Conservation (phyloP, 2,329 filamentous ascomycete genomes). For the Fusarium sp. region DNA sequence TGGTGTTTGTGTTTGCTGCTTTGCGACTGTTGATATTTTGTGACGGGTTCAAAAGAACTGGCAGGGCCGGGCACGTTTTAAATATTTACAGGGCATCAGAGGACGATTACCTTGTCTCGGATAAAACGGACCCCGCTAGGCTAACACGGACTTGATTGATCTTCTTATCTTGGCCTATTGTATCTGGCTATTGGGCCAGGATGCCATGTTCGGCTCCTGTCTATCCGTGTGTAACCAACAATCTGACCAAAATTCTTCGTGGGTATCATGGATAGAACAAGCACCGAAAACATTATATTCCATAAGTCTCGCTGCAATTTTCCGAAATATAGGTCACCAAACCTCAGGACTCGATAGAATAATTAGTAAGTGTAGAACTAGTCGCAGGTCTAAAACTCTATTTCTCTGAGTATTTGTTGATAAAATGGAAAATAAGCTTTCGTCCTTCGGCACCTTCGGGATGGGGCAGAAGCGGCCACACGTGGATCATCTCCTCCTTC, state of each 20-base stretch:
- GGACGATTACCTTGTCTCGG: not conserved
- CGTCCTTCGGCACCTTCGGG: slow-evolving; percentile 9
- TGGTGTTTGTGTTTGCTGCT: not conserved
- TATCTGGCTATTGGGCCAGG: too few species aligned
- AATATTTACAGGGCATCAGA: not conserved
- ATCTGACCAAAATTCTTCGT: too few species aligned
- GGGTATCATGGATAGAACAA: too few species aligned
- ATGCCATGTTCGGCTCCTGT: too few species aligned
- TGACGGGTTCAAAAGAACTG: not conserved
- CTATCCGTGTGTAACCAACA: too few species aligned
- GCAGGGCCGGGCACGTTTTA: not conserved
- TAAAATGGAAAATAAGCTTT: not conserved
- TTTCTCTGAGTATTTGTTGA: slow-evolving; percentile 2
- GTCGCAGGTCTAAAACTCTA: not conserved
- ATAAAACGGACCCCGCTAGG: slow-evolving; percentile 3
- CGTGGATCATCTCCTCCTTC: slow-evolving; percentile 10
- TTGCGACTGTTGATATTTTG: not conserved
- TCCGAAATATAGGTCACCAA: too few species aligned
- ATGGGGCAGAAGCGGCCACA: slow-evolving; percentile 9
- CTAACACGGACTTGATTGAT: not conserved
- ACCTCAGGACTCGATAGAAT: too few species aligned
- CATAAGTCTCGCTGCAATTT: too few species aligned
- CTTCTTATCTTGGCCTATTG: too few species aligned
- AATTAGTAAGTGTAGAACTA: too few species aligned
- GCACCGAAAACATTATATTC: too few species aligned